Conservation (phyloP, 1,139 yeast genomes). For the Yamadazyma spencermartinsiae region DNA sequence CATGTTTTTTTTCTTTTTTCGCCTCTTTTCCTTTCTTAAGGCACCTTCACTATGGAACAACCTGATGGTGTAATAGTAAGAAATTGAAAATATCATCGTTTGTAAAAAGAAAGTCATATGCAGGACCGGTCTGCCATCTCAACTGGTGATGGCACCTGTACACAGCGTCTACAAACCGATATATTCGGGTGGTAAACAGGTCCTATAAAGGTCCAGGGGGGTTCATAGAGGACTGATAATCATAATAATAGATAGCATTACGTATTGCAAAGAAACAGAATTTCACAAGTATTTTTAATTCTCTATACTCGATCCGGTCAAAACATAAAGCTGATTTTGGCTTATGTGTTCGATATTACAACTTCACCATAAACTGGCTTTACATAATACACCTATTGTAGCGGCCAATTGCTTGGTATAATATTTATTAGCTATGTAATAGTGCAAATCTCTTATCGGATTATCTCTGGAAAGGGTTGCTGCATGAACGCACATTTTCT, state of each 20-base stretch:
- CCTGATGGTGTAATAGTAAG: constrained; percentile 2
- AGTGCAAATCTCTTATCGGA: background rate
- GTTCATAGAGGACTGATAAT: background rate
- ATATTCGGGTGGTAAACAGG: background rate
- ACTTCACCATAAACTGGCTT: too few relatives aligned
- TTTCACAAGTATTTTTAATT: background rate
- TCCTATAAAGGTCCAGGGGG: background rate
- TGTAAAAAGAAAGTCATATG: constrained; percentile 1
- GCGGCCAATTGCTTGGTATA: too few relatives aligned
- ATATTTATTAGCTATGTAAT: too few relatives aligned
- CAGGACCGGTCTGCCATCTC: background rate
- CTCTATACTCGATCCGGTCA: constrained; percentile 1
- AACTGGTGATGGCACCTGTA: background rate
- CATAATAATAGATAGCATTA: background rate
- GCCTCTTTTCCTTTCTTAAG: background rate
- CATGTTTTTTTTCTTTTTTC: background rate
- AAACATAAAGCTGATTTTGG: too few relatives aligned
- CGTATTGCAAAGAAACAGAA: constrained; percentile 1
- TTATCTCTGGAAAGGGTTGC: background rate
- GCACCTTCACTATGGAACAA: background rate
- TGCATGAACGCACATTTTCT: background rate
- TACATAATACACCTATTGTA: too few relatives aligned
- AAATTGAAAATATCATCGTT: constrained; percentile 1
- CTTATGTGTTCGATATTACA: background rate
- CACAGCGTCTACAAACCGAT: background rate